A percentile compares a stretch with the other conserved stretches of the same genome.
phyloP scores from a whole-genome alignment of 1,284 basidiomycete genomes.

The Tilletiaria anomala region DNA sequence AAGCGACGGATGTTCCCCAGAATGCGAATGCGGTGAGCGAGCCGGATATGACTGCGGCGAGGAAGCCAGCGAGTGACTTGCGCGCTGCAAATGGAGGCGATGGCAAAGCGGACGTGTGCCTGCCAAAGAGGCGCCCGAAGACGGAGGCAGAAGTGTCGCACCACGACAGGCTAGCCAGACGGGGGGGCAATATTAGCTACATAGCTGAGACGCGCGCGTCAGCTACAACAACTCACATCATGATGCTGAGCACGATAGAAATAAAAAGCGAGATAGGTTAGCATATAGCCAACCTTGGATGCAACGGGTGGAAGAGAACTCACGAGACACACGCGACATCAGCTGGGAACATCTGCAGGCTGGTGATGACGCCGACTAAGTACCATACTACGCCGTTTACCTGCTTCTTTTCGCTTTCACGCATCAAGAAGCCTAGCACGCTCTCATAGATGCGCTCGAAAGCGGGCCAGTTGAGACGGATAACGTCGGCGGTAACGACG shows the following conservation, averaged over 20 bases:
- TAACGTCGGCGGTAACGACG: slow-evolving; percentile 60
- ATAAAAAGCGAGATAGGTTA: background rate
- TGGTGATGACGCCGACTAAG: slow-evolving; percentile 73
- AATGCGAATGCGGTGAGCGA: slow-evolving; percentile 59
- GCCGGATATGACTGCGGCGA: slow-evolving; percentile 66
- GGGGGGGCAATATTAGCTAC: background rate
- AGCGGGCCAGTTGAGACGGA: slow-evolving; percentile 55
- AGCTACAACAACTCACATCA: slow-evolving; percentile 35
- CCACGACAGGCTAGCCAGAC: slow-evolving; percentile 25
- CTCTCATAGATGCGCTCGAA: slow-evolving; percentile 67
- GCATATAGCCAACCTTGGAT: background rate
- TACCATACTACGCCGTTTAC: slow-evolving; percentile 80
- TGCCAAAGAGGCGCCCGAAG: slow-evolving; percentile 71
- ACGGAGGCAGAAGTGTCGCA: slow-evolving; percentile 91
- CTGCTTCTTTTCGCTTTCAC: slow-evolving; percentile 67
- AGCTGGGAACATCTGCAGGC: slow-evolving; percentile 49
- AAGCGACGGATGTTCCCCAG: slow-evolving; percentile 48
- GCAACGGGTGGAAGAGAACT: too few species aligned
- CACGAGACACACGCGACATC: slow-evolving; percentile 37
- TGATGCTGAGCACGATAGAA: too few species aligned
- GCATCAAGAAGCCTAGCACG: slow-evolving; percentile 74
- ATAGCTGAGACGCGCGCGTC: slow-evolving; percentile 1
- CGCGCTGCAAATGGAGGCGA: slow-evolving; percentile 61
- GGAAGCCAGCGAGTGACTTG: slow-evolving; percentile 80
- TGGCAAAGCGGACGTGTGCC: slow-evolving; percentile 60